These are phyloP conservation scores for Pichia heedii DNA, from an alignment of 805 yeast species.

Conservation along the genomic window DNA sequence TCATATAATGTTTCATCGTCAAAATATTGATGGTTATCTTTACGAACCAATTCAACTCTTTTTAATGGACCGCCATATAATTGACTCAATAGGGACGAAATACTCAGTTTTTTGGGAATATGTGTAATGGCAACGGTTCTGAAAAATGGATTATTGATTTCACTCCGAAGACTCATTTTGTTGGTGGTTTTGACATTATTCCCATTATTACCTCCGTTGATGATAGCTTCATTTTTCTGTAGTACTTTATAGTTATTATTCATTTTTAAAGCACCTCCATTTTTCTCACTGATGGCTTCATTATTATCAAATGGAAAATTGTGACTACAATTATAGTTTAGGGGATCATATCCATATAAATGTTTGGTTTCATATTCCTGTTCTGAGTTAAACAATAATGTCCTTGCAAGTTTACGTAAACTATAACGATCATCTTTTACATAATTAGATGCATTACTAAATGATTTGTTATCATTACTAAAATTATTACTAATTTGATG, in stretches of 20 bases:
- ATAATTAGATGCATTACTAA: background rate
- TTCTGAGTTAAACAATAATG: background rate
- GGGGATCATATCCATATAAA: background rate
- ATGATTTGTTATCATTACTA: background rate
- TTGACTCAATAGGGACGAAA: slow-evolving; percentile 43
- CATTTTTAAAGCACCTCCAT: background rate
- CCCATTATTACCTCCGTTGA: background rate
- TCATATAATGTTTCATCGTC: slow-evolving; percentile 1
- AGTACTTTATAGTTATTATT: slow-evolving; percentile 3
- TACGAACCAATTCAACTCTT: slow-evolving; percentile 28
- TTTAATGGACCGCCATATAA: slow-evolving; percentile 67
- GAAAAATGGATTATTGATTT: slow-evolving; percentile 5
- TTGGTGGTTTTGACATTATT: background rate
- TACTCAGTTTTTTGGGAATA: slow-evolving; percentile 30
- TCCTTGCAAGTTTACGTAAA: background rate
- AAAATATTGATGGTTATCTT: slow-evolving; percentile 11
- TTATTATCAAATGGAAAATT: too few species aligned
- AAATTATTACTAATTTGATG: background rate
- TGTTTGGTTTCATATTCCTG: background rate
- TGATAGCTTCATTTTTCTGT: slow-evolving; percentile 11
- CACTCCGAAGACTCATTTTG: background rate
- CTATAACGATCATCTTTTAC: background rate
- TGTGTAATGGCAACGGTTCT: slow-evolving; percentile 18
- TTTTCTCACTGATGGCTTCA: too few species aligned
- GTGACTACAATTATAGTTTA: too few species aligned